A percentile compares a stretch with the other conserved stretches of the same genome.
Evolutionary conservation across 2,329 filamentous ascomycete species (phyloP).

Genomic region (Didymella lethalis): DNA sequence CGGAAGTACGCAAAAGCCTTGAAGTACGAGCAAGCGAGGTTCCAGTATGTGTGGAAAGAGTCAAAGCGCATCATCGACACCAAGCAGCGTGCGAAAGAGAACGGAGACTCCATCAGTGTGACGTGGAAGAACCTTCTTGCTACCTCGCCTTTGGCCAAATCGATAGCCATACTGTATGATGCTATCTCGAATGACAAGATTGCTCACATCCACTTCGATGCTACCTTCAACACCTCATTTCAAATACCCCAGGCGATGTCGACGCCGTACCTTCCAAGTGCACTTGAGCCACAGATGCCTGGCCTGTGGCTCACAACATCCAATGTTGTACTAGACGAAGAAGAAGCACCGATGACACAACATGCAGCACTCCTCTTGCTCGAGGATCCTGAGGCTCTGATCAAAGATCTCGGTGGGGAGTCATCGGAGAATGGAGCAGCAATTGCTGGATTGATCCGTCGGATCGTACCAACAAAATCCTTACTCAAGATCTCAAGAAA

Average conservation of each 20-base stretch:
- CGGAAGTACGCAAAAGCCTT: constrained; percentile 92
- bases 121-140: constrained; percentile 76
- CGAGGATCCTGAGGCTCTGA: constrained; percentile 81
- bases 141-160: constrained; percentile 79
- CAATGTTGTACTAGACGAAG: constrained; percentile 75
- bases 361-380: constrained; percentile 88
- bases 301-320: constrained; percentile 89
- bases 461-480: constrained; percentile 67
- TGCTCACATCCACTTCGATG: constrained; percentile 80
- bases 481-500: constrained; percentile 76
- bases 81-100: constrained; percentile 82
- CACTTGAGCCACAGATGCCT: constrained; percentile 72
- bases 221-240: constrained; percentile 65
- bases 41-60: constrained; percentile 90
- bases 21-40: constrained; percentile 89
- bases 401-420: constrained; percentile 73
- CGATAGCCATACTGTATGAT: constrained; percentile 81
- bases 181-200: constrained; percentile 86
- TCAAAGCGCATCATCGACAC: constrained; percentile 81
- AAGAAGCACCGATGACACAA: constrained; percentile 76
- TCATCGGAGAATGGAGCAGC: constrained; percentile 77
- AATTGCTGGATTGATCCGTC: constrained; percentile 75
- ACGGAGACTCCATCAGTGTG: constrained; percentile 66
- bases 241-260: constrained; percentile 71
- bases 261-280: constrained; percentile 74